Evolutionary conservation across 1,284 basidiomycete genomes (phyloP).

Genomic region (Caloboletus firmus): DNA sequence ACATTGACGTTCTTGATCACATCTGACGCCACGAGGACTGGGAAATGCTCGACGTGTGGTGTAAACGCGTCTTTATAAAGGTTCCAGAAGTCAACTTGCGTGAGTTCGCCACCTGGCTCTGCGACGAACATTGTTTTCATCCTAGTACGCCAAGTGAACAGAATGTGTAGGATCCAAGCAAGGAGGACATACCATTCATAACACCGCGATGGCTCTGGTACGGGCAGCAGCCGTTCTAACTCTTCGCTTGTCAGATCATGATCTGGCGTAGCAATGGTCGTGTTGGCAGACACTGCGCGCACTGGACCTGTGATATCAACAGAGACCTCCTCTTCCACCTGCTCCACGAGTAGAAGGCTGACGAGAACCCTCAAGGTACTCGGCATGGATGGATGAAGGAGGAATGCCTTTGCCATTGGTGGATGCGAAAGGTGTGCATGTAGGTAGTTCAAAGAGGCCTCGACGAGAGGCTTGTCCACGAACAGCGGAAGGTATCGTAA

Average conservation of each 20-base stretch:
- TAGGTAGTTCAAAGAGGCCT: conserved; percentile 71
- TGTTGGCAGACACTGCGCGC: conserved; percentile 52
- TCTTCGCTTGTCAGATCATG: conserved; percentile 70
- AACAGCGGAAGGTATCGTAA: conserved; percentile 76
- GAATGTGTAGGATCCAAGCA: neutral
- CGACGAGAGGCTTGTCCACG: conserved; percentile 64
- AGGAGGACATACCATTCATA: conserved; percentile 63
- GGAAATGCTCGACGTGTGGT: conserved; percentile 52
- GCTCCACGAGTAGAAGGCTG: conserved; percentile 63
- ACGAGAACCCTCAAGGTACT: conserved; percentile 66
- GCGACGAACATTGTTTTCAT: conserved; percentile 78
- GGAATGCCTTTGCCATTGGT: conserved; percentile 73
- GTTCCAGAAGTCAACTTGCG: conserved; percentile 89
- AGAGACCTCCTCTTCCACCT: conserved; percentile 63
- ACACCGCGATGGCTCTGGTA: conserved; percentile 72
- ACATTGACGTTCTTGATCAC: conserved; percentile 83
- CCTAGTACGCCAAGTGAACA: conserved; percentile 45
- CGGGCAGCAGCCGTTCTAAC: conserved; percentile 53
- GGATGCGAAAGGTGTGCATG: conserved; percentile 75
- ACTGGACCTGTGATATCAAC: conserved; percentile 59
- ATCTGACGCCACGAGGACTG: conserved; percentile 75
- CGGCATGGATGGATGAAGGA: conserved; percentile 67
- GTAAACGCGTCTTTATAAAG: conserved; percentile 76
- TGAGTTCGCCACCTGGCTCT: conserved; percentile 71
- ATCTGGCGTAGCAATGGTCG: conserved; percentile 45